A percentile compares a stretch with the other conserved stretches of the same genome.
Conservation (phyloP, 192 early-diverging fungal genomes). For the Entomortierella beljakovae region DNA sequence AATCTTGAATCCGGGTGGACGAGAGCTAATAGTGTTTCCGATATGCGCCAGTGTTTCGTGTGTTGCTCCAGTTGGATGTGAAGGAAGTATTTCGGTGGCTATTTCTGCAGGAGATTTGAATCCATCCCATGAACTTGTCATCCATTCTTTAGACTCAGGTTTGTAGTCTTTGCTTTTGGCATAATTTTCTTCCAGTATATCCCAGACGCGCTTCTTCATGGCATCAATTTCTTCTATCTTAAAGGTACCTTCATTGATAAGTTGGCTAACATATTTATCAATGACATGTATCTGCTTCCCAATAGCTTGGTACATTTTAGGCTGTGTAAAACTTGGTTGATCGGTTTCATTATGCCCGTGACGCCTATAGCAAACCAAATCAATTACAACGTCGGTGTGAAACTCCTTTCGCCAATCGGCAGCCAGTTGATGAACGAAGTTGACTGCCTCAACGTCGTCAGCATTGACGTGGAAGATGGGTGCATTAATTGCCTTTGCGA, state of each 20-base stretch:
- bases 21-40: constrained; percentile 83
- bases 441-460: constrained; percentile 97
- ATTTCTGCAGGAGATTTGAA: constrained; percentile 84
- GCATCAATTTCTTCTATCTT: constrained; percentile 84
- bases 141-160: constrained; percentile 92
- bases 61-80: constrained; percentile 76
- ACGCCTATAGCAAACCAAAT: constrained; percentile 97
- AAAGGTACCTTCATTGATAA: constrained; percentile 87
- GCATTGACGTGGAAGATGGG: constrained; percentile 99
- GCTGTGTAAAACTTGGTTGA: constrained; percentile 98
- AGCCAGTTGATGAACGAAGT: constrained; percentile 93
- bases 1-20: constrained; percentile 85
- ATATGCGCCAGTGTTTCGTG: constrained; percentile 82
- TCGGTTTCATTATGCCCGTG: constrained; percentile 99
- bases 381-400: constrained; percentile 97
- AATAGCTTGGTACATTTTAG: constrained; percentile 95
- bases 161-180: constrained; percentile 89
- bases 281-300: constrained; percentile 84
- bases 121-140: constrained; percentile 93
- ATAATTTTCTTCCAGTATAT: constrained; percentile 93
- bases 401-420: constrained; percentile 96
- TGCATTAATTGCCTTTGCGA: constrained; percentile 95
- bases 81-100: constrained; percentile 76
- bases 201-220: constrained; percentile 94
- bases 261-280: constrained; percentile 87